These are phyloP conservation scores for Sarocladium kiliense DNA, from an alignment of 2,329 filamentous ascomycete species.

Conservation along the genomic window DNA sequence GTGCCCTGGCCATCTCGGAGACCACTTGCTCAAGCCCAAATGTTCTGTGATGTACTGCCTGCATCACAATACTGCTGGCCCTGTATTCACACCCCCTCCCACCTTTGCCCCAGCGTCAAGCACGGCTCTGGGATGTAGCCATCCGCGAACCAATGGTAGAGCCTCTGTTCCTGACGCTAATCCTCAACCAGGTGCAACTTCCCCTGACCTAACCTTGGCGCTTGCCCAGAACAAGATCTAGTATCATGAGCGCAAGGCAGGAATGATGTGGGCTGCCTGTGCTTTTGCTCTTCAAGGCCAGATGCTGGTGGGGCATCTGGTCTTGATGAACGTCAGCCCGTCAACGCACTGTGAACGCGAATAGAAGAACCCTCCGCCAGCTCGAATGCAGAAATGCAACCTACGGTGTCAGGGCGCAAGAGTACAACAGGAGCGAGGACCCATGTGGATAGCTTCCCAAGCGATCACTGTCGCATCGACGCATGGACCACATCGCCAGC, in stretches of 20 bases:
- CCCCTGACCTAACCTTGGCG: neutral
- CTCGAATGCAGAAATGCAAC: too few relatives aligned
- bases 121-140: neutral
- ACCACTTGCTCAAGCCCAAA: too few relatives aligned
- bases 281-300: neutral
- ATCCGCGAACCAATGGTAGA: conserved; percentile 15
- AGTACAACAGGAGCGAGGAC: too few relatives aligned
- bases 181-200: neutral
- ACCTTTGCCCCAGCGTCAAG: neutral
- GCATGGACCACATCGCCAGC: neutral
- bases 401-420: too few relatives aligned
- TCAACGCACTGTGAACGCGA: too few relatives aligned
- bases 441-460: too few relatives aligned
- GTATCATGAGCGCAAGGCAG: neutral
- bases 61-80: too few relatives aligned
- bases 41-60: too few relatives aligned
- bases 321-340: too few relatives aligned
- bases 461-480: neutral
- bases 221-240: neutral
- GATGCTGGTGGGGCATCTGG: too few relatives aligned
- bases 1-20: too few relatives aligned
- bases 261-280: neutral
- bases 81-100: neutral
- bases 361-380: too few relatives aligned
- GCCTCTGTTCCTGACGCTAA: conserved; percentile 14